Evolutionary conservation across 345 rosid species (phyloP).

Genomic region (Heritiera littoralis): DNA sequence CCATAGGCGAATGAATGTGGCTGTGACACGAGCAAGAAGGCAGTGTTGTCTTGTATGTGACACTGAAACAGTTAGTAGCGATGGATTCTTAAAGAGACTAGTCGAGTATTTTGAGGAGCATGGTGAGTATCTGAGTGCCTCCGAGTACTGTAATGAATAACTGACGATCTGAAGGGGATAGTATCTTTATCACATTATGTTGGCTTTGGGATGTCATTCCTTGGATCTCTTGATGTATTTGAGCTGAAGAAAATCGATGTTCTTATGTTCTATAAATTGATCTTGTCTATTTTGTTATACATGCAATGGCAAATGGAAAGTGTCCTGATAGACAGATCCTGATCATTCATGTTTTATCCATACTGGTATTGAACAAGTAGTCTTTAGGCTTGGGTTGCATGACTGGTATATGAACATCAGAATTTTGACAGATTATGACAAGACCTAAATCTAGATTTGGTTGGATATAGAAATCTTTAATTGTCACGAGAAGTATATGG

Average conservation of each 20-base stretch:
- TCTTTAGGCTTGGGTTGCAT: not conserved
- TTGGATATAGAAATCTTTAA: not conserved
- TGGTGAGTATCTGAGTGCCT: conserved; percentile 88
- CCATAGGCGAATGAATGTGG: conserved; percentile 88
- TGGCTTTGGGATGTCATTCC: not conserved
- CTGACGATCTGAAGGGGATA: not conserved
- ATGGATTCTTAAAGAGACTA: conserved; percentile 72
- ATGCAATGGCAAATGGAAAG: not conserved
- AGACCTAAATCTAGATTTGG: not conserved
- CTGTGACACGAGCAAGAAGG: conserved; percentile 91
- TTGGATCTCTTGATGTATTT: not conserved
- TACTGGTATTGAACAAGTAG: not conserved
- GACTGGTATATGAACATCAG: not conserved
- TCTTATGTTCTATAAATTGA: not conserved
- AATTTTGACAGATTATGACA: not conserved
- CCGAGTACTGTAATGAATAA: conserved; percentile 63
- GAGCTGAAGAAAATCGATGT: not conserved
- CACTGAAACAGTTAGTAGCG: conserved; percentile 76
- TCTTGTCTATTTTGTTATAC: conserved; percentile 1
- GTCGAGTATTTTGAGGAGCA: conserved; percentile 87
- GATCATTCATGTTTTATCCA: not conserved
- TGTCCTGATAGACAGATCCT: not conserved
- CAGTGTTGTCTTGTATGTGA: conserved; percentile 92
- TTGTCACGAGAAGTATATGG: conserved; percentile 17
- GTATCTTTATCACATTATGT: conserved; percentile 7